Evolutionary conservation across 208 protist genomes (phyloP).

Genomic region (Herpetomonas samuelpessoai): DNA sequence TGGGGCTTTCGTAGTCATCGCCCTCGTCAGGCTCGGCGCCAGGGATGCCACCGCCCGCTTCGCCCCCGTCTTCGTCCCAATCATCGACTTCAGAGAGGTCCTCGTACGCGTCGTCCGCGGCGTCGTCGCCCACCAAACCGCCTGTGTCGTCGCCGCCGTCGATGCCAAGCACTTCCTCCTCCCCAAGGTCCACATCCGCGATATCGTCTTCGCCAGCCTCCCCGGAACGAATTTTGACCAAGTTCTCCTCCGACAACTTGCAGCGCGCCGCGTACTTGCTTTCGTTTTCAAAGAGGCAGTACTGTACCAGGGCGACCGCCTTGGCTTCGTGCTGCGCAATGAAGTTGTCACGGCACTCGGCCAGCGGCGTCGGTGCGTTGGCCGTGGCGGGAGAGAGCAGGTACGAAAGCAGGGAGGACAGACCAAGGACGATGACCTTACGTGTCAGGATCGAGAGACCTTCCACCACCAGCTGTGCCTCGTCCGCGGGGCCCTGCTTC

Average conservation of each 20-base stretch:
- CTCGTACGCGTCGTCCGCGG: constrained; percentile 27
- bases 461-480: constrained; percentile 53
- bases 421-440: constrained; percentile 69
- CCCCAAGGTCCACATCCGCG: constrained; percentile 29
- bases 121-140: constrained; percentile 13
- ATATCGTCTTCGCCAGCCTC: constrained; percentile 15
- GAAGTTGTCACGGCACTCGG: constrained; percentile 25
- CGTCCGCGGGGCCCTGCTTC: constrained; percentile 52
- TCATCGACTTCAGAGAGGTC: constrained; percentile 37
- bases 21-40: constrained; percentile 58
- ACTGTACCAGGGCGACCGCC: constrained; percentile 59
- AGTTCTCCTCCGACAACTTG: constrained; percentile 44
- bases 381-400: constrained; percentile 18
- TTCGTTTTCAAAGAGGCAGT: constrained; percentile 78
- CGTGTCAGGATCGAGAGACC: constrained; percentile 74
- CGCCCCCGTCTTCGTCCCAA: constrained; percentile 26
- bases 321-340: constrained; percentile 30
- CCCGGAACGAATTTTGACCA: constrained; percentile 51
- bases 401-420: constrained; percentile 57
- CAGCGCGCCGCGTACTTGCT: constrained; percentile 51
- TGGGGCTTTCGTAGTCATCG: constrained; percentile 85
- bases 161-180: constrained; percentile 37
- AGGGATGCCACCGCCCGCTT: constrained; percentile 11
- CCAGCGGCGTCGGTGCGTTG: constrained; percentile 6
- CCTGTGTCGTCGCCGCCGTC: constrained; percentile 28